Base-by-base conservation (phyloP, 805 yeast genomes). In the Wickerhamiella hasegawae region DNA sequence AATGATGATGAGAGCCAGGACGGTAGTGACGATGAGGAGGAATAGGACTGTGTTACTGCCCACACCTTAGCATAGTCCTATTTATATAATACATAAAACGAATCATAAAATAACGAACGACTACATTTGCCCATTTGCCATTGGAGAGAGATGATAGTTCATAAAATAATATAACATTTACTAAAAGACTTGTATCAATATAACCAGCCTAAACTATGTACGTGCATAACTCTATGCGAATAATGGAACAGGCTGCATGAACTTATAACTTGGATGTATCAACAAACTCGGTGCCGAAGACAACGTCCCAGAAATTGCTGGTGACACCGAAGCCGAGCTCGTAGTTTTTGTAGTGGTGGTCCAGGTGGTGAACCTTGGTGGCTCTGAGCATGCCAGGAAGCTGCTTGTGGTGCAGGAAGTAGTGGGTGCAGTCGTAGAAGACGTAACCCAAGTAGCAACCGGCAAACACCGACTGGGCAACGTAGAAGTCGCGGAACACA, bases 321-420 rank as follows among this genome's bases (percentile, higher is more conserved):
- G 97, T 83, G 43, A 90, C 97, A 46, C 99, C 99, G 48, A 85
- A 90, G 1, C 97, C 99, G 47, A 85, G 62, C 59, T 92, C 94
- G 58, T 82, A 90, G 60, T 90, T 87, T 64, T 87, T 85, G 66
- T 90, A 90, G 55, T 90, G 99, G 59, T 90, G 99, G 57, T 87
- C 97, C 59, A 90, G 68, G 57, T 90, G 99, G 54, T 83, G 76
- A 34, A 79, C 81, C 59, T 90, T 90, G 52, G 83, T 63, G 21
- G 70, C 73, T 54, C 81, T 84, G 59, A 83, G 62, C 53, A 65
- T 78, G 28, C 61, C 49, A 18, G 98, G 98, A 49, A 90, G 65
- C 51, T 67, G 68, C 26, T 81, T 71, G 59, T 90, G 99, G 55
- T 90, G 99, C 53, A 90, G 62, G 51, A 81, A 71, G 59, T 90